Conservation (phyloP, 106 monocot genomes). For the Acorus calamus region DNA sequence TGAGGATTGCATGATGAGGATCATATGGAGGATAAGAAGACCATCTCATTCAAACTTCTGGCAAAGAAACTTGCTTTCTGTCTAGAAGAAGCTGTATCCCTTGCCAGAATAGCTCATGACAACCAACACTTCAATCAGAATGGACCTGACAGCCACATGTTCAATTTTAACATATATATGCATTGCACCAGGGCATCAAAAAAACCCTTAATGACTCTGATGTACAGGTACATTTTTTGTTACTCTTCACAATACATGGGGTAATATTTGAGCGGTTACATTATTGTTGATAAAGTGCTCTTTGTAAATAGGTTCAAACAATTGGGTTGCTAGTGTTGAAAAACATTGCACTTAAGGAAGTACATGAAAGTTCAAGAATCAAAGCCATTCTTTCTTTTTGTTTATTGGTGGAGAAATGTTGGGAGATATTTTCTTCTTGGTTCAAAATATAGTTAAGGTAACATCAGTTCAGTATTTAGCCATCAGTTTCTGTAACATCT, state of each 20-base stretch:
- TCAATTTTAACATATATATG: slow-evolving; percentile 25
- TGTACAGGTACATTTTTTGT: slow-evolving; percentile 35
- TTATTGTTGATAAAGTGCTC: neutral
- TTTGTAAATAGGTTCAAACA: slow-evolving; percentile 41
- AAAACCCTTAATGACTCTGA: slow-evolving; percentile 34
- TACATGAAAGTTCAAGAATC: slow-evolving; percentile 22
- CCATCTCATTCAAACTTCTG: slow-evolving; percentile 39
- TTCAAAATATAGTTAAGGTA: slow-evolving; percentile 63
- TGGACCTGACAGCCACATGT: slow-evolving; percentile 7
- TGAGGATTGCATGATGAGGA: slow-evolving; percentile 45
- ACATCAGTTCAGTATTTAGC: neutral
- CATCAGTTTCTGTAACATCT: neutral
- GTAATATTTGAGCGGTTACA: neutral
- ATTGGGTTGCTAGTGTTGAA: slow-evolving; percentile 58
- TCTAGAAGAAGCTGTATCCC: slow-evolving; percentile 48
- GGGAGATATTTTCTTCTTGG: slow-evolving; percentile 52
- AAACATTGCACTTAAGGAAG: slow-evolving; percentile 48
- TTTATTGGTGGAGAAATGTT: slow-evolving; percentile 55
- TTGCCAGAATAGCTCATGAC: slow-evolving; percentile 52
- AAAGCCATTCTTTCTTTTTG: slow-evolving; percentile 30
- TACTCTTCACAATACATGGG: neutral
- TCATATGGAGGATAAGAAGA: slow-evolving; percentile 28
- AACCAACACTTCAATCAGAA: slow-evolving; percentile 11
- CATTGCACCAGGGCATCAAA: slow-evolving; percentile 31
- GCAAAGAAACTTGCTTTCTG: slow-evolving; percentile 56